phyloP scores from a whole-genome alignment of 257 asterid genomes.

The Gentiana straminea region DNA sequence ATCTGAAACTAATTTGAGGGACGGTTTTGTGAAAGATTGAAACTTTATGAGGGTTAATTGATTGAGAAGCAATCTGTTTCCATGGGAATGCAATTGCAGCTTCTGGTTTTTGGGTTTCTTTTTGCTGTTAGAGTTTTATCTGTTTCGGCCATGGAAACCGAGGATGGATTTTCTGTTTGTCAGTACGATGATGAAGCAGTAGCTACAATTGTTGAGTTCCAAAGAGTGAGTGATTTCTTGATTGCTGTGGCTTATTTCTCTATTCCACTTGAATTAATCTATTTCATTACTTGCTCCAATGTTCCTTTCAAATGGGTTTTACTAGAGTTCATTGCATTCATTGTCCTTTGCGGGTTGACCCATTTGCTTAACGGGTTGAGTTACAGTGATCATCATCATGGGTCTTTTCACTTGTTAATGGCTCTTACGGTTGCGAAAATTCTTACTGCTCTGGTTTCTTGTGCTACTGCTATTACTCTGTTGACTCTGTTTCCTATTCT shows the following conservation, averaged over 20 bases:
- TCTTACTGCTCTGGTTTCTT: slow-evolving; percentile 36
- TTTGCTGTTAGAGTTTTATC: slow-evolving; percentile 11
- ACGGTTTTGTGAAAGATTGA: slow-evolving; percentile 5
- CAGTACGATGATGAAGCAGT: slow-evolving; percentile 35
- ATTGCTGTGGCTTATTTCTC: slow-evolving; percentile 41
- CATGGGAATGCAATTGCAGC: slow-evolving; percentile 18
- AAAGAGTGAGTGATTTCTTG: slow-evolving; percentile 35
- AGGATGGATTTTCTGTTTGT: slow-evolving; percentile 18
- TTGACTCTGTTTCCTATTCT: slow-evolving; percentile 29
- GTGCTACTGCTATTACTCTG: slow-evolving; percentile 43
- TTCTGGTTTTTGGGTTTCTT: slow-evolving; percentile 16
- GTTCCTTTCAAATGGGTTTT: slow-evolving; percentile 44
- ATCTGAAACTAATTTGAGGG: slow-evolving; percentile 9
- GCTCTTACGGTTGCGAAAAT: slow-evolving; percentile 30
- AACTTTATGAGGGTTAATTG: slow-evolving; percentile 13
- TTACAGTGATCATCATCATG: slow-evolving; percentile 19
- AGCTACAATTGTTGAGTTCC: slow-evolving; percentile 21
- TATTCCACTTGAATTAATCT: slow-evolving; percentile 33
- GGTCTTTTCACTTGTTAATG: slow-evolving; percentile 30
- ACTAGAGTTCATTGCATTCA: slow-evolving; percentile 31
- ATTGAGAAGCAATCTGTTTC: slow-evolving; percentile 4
- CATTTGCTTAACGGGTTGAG: slow-evolving; percentile 39
- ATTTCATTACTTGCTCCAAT: slow-evolving; percentile 32
- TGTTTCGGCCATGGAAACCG: slow-evolving; percentile 27
- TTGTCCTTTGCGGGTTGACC: slow-evolving; percentile 37